Percentiles rank a stretch among this genome's conserved stretches.
These are phyloP conservation scores for Elongisporangium senticosum DNA, from an alignment of 352 stramenopile genomes.

Conservation along the genomic window DNA sequence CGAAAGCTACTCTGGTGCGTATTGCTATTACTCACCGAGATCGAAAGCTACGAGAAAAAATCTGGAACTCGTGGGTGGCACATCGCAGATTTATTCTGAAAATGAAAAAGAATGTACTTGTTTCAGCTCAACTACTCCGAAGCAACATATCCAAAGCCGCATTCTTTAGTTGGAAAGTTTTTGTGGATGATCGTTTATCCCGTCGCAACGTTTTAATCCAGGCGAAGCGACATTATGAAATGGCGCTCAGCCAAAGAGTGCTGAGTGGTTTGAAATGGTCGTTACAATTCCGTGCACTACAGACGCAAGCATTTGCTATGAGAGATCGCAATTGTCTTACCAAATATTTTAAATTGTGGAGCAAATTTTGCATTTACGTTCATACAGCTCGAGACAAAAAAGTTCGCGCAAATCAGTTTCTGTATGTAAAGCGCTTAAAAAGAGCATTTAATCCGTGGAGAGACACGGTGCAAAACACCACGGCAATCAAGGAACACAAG, in stretches of 20 bases:
- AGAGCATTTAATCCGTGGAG: not conserved
- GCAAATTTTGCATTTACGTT: not conserved
- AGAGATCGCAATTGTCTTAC: not conserved
- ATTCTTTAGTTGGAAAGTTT: not conserved
- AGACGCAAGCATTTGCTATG: not conserved
- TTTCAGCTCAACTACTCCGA: not conserved
- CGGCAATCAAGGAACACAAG: not conserved
- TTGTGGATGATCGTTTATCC: not conserved
- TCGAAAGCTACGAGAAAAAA: not conserved
- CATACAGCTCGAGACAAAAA: not conserved
- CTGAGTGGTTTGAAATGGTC: not conserved
- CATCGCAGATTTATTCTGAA: not conserved
- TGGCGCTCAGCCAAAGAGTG: not conserved
- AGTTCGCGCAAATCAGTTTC: not conserved
- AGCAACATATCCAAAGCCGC: not conserved
- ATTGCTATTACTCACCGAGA: not conserved
- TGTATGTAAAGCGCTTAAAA: not conserved
- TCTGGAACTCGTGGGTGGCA: not conserved
- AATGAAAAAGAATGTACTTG: not conserved
- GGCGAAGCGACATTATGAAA: not conserved
- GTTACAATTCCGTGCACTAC: not conserved
- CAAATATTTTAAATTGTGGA: not conserved
- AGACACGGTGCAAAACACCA: not conserved
- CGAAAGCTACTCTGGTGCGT: not conserved
- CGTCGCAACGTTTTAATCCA: not conserved